phyloP scores from a whole-genome alignment of 2,329 filamentous ascomycete genomes.

The Lachnellula subtilissima region DNA sequence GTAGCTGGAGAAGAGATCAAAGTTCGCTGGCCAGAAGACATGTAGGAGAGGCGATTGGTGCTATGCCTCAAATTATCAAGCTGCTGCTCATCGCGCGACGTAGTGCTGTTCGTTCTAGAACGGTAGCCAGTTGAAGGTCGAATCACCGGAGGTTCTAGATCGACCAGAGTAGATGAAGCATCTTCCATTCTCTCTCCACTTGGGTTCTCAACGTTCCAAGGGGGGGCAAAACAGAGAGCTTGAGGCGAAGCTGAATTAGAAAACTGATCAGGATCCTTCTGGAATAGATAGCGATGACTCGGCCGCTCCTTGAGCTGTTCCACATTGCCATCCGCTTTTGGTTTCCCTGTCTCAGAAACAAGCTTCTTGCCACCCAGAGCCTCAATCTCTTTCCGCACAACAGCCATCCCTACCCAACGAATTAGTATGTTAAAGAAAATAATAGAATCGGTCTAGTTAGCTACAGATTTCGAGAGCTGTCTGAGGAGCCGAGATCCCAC shows the following conservation, averaged over 20 bases:
- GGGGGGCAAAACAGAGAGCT: conserved; percentile 11
- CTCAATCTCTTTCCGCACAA: conserved; percentile 66
- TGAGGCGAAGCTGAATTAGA: conserved; percentile 19
- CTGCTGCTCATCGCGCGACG: conserved; percentile 55
- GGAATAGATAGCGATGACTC: conserved; percentile 25
- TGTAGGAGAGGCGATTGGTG: conserved; percentile 52
- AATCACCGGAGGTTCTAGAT: conserved; percentile 1
- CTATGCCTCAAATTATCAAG: conserved; percentile 54
- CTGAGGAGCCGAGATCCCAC: too few relatives aligned
- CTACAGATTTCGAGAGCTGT: too few relatives aligned
- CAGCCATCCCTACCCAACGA: conserved; percentile 45
- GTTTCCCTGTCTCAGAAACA: conserved; percentile 54
- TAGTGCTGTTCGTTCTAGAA: conserved; percentile 53
- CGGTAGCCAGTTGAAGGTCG: conserved; percentile 40
- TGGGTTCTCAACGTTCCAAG: conserved; percentile 17
- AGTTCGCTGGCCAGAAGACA: conserved; percentile 58
- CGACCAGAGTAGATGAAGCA: conserved; percentile 9
- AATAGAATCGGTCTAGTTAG: too few relatives aligned
- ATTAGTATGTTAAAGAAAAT: too few relatives aligned
- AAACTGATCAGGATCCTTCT: conserved; percentile 19
- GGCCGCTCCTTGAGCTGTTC: conserved; percentile 25
- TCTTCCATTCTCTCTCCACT: conserved; percentile 14
- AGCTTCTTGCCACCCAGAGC: conserved; percentile 62
- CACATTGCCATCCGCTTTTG: conserved; percentile 39
- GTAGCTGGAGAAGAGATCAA: conserved; percentile 53